A percentile compares a stretch with the other conserved stretches of the same genome.
These are phyloP conservation scores for Tillandsia fasciculata DNA, from an alignment of 176 grass and related monocot genomes.

Conservation along the genomic window DNA sequence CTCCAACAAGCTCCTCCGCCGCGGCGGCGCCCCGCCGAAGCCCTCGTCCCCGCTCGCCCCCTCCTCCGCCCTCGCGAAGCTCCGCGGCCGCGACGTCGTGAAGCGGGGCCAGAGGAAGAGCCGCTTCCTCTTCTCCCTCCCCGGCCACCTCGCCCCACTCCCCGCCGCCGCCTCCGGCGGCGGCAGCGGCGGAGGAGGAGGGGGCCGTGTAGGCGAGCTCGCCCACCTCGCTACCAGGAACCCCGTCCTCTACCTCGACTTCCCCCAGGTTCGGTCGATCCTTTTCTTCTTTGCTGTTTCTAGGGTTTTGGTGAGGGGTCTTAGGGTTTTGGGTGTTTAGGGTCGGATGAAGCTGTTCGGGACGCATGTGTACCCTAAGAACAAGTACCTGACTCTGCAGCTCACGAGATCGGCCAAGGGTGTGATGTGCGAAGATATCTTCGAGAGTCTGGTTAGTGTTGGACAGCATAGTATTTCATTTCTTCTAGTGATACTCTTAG, in stretches of 20 bases:
- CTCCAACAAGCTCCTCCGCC: slow-evolving; percentile 53
- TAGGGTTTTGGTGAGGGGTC: neutral
- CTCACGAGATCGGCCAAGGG: slow-evolving; percentile 74
- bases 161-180: slow-evolving; percentile 5
- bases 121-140: slow-evolving; percentile 89
- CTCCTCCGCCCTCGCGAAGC: slow-evolving; percentile 39
- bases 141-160: slow-evolving; percentile 64
- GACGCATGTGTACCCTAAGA: slow-evolving; percentile 93
- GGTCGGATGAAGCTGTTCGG: slow-evolving; percentile 92
- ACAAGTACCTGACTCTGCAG: slow-evolving; percentile 95
- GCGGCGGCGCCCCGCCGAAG: slow-evolving; percentile 26
- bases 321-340: slow-evolving; percentile 9
- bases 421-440: slow-evolving; percentile 75
- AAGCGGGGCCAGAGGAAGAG: slow-evolving; percentile 67
- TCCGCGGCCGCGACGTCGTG: slow-evolving; percentile 79
- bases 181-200: neutral
- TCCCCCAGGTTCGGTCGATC: slow-evolving; percentile 42
- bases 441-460: slow-evolving; percentile 74
- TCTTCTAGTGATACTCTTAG: neutral
- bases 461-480: neutral
- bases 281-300: neutral
- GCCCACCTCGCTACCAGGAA: slow-evolving; percentile 72
- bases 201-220: slow-evolving; percentile 72
- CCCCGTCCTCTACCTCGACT: slow-evolving; percentile 75
- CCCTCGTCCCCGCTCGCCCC: slow-evolving; percentile 31